Evolutionary conservation across 306 rosid species (phyloP).

Genomic region (Trichosanthes cucumerina): DNA sequence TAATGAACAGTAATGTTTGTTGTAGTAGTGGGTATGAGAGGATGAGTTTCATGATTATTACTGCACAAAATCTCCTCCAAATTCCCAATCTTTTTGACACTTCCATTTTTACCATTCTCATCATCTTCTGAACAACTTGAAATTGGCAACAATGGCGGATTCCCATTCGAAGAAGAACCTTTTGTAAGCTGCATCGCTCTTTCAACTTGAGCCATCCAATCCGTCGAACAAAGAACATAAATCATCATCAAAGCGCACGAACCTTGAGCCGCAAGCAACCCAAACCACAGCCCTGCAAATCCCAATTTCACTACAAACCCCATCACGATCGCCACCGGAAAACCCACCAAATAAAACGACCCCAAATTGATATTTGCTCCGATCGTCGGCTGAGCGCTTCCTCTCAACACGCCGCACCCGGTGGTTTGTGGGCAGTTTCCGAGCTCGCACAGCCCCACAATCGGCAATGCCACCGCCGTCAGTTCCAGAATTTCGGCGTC

Average conservation of each 20-base stretch:
- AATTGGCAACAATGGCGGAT: constrained; percentile 19
- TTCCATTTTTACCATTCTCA: neutral
- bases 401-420: constrained; percentile 81
- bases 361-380: constrained; percentile 92
- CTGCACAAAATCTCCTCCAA: constrained; percentile 34
- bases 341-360: constrained; percentile 78
- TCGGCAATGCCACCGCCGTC: constrained; percentile 72
- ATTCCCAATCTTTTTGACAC: constrained; percentile 2
- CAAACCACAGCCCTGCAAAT: constrained; percentile 84
- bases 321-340: constrained; percentile 65
- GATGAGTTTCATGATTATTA: constrained; percentile 46
- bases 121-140: neutral
- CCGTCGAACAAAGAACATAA: constrained; percentile 56
- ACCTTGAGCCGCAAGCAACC: constrained; percentile 93
- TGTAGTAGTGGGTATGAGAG: constrained; percentile 24
- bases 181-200: constrained; percentile 59
- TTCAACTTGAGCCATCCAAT: constrained; percentile 52
- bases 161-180: neutral
- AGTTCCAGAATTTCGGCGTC: constrained; percentile 52
- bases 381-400: constrained; percentile 67
- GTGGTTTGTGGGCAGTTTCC: constrained; percentile 96
- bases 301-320: constrained; percentile 60
- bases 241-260: constrained; percentile 72
- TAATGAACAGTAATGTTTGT: neutral
- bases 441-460: constrained; percentile 79